These are phyloP conservation scores for Coemansia sp. DNA, from an alignment of 192 early-diverging fungal genomes.

Conservation along the genomic window DNA sequence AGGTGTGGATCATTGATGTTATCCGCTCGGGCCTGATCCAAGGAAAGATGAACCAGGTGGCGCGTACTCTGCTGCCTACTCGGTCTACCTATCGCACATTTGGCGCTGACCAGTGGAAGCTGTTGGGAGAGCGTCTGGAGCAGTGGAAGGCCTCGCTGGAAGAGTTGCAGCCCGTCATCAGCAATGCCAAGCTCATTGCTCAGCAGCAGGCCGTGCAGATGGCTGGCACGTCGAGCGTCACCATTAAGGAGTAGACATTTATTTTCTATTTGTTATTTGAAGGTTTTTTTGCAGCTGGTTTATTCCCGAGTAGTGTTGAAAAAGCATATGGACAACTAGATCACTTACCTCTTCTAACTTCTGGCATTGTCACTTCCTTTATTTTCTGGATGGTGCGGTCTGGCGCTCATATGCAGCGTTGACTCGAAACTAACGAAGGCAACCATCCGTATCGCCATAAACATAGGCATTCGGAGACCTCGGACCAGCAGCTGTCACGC, in stretches of 20 bases:
- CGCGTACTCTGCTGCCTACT: constrained; percentile 75
- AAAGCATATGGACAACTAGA: no score
- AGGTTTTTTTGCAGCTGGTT: no score
- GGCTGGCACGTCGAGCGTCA: constrained; percentile 31
- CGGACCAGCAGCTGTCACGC: no score
- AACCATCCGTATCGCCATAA: no score
- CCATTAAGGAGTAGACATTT: constrained; percentile 35
- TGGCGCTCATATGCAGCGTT: no score
- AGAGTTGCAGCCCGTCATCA: constrained; percentile 83
- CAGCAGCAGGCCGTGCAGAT: constrained; percentile 54
- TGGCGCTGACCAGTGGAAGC: constrained; percentile 78
- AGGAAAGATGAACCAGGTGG: constrained; percentile 92
- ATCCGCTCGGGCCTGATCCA: constrained; percentile 92
- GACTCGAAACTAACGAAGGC: no score
- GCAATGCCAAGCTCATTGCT: constrained; percentile 78
- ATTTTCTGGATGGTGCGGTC: no score
- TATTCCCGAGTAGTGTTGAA: no score
- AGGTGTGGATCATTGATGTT: constrained; percentile 94
- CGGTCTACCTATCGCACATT: constrained; percentile 87
- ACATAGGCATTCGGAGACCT: no score
- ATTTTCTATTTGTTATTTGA: not conserved
- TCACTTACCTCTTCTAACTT: no score
- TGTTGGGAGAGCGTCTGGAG: constrained; percentile 65
- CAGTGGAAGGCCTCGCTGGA: constrained; percentile 81
- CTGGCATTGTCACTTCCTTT: no score